Base-by-base conservation (phyloP, 345 rosid species). In the Toxicodendron radicans region DNA sequence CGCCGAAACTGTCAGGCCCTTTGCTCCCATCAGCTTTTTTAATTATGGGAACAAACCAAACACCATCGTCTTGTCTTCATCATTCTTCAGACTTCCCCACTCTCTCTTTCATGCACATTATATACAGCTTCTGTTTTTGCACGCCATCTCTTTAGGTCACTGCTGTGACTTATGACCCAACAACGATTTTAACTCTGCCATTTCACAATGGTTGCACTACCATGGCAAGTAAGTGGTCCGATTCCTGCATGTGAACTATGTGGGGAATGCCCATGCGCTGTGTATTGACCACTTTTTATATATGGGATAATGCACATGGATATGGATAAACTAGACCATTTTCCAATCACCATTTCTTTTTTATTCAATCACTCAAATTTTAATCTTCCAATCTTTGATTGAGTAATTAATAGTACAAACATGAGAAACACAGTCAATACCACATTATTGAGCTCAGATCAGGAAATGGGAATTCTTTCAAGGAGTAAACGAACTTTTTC, bases 41-140 rank as follows among this genome's bases (percentile, higher is more conserved):
- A 46, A 71, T 64, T 13, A 64, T 74, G 70, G 62, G 35, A 30
- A 52, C 67, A 68, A 68, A 68, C 58, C 49, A 48, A 59, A 46
- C 10, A 10, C 23, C 75, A 57, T 72, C 64, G 83, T 58, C 77
- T 73, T 59, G 84, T 80, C 80, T 60, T 80, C 66, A 57, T 83
- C 86, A 70, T 54, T 53, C 78, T 78, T 64, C 78, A 72, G 73
- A 70, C 58, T 9, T 70, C 24, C 54, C 43, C 73, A 41, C 23
- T 71, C 66, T 71, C 45, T 48, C 75, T 71, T 30, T 48, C 57
- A 27, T 27, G 66, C 74, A 46, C 51, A 11, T 11, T 18, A n/a
- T 7, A 13, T 12, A n/a, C 48, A 27, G 30, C 30, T 69, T 53
- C 49, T n/a, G 20, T 43, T 24, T 49, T 17, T 16, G 48, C 14